Percentiles rank a stretch among this genome's conserved stretches.
These are phyloP conservation scores for Emmonsia crescens DNA, from an alignment of 2,329 filamentous ascomycete species.

Conservation along the genomic window DNA sequence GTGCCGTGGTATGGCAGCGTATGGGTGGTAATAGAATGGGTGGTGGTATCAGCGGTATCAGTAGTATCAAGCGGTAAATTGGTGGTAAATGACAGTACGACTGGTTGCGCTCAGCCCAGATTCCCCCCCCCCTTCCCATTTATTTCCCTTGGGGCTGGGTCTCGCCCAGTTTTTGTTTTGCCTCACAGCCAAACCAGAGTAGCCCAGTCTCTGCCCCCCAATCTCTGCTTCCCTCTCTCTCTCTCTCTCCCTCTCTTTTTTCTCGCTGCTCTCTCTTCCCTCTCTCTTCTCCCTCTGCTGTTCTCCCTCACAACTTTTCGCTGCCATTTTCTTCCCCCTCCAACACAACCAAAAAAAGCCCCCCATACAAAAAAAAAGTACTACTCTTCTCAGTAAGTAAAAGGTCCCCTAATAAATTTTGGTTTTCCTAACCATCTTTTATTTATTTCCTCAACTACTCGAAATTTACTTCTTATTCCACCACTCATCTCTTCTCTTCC, in stretches of 20 bases:
- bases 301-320: slow-evolving; percentile 23
- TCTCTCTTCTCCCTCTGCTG: slow-evolving; percentile 26
- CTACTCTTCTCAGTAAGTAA: slow-evolving; percentile 27
- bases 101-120: not conserved
- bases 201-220: slow-evolving; percentile 19
- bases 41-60: not conserved
- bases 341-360: slow-evolving; percentile 14
- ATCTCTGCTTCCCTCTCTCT: slow-evolving; percentile 23
- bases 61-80: not conserved
- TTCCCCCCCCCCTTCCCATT: not conserved
- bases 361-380: slow-evolving; percentile 31
- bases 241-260: slow-evolving; percentile 22
- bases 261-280: slow-evolving; percentile 23
- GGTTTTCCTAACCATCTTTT: slow-evolving; percentile 12
- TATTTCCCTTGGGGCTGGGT: not conserved
- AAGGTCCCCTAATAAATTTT: slow-evolving; percentile 22
- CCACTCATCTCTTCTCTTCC: not conserved
- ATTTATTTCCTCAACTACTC: slow-evolving; percentile 5
- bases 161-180: not conserved
- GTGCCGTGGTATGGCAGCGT: not conserved
- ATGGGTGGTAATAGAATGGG: not conserved
- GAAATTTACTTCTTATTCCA: not conserved
- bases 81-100: not conserved
- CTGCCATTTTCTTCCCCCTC: slow-evolving; percentile 20
- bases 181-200: not conserved